phyloP scores from a whole-genome alignment of 176 grass and related monocot species.

The Sorghum bicolor region DNA sequence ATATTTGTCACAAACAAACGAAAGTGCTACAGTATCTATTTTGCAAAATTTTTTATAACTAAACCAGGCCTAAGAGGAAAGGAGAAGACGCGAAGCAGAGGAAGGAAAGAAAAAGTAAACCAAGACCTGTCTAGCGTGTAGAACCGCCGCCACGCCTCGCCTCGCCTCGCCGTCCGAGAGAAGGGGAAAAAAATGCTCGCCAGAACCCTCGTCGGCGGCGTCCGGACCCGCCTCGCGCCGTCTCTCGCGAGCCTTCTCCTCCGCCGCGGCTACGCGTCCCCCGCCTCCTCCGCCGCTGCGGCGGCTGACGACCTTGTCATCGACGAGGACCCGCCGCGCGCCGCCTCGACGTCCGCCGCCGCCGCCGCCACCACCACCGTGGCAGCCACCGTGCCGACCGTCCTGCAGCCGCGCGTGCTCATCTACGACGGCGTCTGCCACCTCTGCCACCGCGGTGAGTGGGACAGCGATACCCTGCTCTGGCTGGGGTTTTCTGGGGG shows the following conservation, averaged over 20 bases:
- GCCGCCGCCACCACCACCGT: neutral
- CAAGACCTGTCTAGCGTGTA: neutral
- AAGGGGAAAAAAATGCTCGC: slow-evolving; percentile 35
- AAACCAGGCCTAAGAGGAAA: no score
- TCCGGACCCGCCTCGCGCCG: slow-evolving; percentile 3
- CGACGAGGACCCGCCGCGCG: slow-evolving; percentile 37
- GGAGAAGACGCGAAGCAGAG: neutral
- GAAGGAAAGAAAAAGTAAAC: neutral
- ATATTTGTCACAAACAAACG: no score
- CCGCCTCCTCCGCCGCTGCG: neutral
- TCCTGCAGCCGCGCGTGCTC: slow-evolving; percentile 93
- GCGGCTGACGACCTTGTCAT: slow-evolving; percentile 5
- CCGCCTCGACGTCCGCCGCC: neutral
- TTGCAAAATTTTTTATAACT: no score
- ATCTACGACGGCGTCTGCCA: slow-evolving; percentile 96
- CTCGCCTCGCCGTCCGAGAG: neutral
- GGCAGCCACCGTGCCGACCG: slow-evolving; percentile 41
- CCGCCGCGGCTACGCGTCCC: slow-evolving; percentile 8
- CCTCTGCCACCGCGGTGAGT: slow-evolving; percentile 86
- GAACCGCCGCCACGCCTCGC: slow-evolving; percentile 1
- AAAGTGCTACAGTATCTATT: no score
- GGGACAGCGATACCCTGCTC: neutral
- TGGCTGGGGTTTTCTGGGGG: neutral
- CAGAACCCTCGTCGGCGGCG: slow-evolving; percentile 37
- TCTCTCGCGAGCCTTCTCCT: neutral